Evolutionary conservation across 495 filamentous ascomycete genomes (phyloP).

Genomic region (Talaromyces wortmannii): DNA sequence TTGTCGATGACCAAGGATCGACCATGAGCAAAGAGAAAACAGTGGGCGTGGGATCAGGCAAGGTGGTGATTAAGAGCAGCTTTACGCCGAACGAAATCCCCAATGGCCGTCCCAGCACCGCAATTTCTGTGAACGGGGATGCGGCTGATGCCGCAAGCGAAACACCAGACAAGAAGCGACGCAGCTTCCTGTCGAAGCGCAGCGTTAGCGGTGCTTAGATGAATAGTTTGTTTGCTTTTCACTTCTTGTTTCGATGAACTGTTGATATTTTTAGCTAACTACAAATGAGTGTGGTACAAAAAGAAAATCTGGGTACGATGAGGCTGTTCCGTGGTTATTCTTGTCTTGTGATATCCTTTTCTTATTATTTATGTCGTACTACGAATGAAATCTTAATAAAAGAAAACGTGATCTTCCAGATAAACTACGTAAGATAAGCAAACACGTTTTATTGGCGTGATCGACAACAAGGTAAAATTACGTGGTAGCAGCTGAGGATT

Average conservation of each 20-base stretch:
- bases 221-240: background rate
- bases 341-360: conserved; percentile 8
- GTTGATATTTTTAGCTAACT: no score
- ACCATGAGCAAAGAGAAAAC: conserved; percentile 61
- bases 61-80: conserved; percentile 58
- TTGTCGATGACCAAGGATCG: conserved; percentile 73
- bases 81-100: conserved; percentile 36
- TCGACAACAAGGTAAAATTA: no score
- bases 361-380: no score
- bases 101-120: conserved; percentile 27
- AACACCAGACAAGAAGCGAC: conserved; percentile 45
- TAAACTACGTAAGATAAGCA: no score
- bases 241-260: no score
- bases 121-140: conserved; percentile 26
- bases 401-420: no score
- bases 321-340: background rate
- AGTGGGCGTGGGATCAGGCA: conserved; percentile 61
- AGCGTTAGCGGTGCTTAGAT: conserved; percentile 35
- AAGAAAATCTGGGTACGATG: background rate
- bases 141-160: conserved; percentile 34
- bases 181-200: conserved; percentile 53
- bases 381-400: no score
- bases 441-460: no score
- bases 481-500: no score
- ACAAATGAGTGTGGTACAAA: no score